These are phyloP conservation scores for Penicillium maclennaniae DNA, from an alignment of 495 filamentous ascomycete species.

Conservation along the genomic window DNA sequence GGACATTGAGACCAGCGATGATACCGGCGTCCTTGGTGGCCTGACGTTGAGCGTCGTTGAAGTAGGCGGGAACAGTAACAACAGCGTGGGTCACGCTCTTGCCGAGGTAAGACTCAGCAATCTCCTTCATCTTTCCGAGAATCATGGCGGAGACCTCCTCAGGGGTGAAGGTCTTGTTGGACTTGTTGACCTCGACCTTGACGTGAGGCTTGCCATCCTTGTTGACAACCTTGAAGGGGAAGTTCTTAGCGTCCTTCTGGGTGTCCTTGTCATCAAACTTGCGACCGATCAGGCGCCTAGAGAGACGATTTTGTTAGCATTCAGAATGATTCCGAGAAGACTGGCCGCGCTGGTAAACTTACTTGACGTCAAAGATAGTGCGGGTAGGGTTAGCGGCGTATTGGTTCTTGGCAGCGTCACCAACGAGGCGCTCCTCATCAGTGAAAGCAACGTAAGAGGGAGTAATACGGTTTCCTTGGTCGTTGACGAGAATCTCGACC, in stretches of 20 bases:
- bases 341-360: constrained; percentile 36
- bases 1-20: constrained; percentile 90
- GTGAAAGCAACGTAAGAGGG: constrained; percentile 98
- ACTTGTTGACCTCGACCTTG: constrained; percentile 70
- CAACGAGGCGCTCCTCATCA: constrained; percentile 94
- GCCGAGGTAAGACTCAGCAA: constrained; percentile 83
- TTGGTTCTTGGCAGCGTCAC: constrained; percentile 99
- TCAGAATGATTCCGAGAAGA: background rate
- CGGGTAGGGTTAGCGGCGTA: constrained; percentile 85
- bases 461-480: constrained; percentile 98
- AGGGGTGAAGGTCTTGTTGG: constrained; percentile 74
- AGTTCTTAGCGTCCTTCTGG: constrained; percentile 82
- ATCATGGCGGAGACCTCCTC: constrained; percentile 83
- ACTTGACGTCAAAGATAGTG: constrained; percentile 94
- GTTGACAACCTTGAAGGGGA: constrained; percentile 81
- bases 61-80: constrained; percentile 95
- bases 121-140: constrained; percentile 90
- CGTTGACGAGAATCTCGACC: constrained; percentile 95
- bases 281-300: constrained; percentile 82
- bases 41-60: constrained; percentile 97
- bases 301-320: constrained; percentile 19
- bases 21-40: constrained; percentile 97
- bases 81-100: constrained; percentile 93
- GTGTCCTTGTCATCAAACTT: constrained; percentile 84
- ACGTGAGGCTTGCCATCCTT: constrained; percentile 81